Base-by-base conservation (phyloP, 2,329 filamentous ascomycete species). In the Chrysoporthe austroafricana region DNA sequence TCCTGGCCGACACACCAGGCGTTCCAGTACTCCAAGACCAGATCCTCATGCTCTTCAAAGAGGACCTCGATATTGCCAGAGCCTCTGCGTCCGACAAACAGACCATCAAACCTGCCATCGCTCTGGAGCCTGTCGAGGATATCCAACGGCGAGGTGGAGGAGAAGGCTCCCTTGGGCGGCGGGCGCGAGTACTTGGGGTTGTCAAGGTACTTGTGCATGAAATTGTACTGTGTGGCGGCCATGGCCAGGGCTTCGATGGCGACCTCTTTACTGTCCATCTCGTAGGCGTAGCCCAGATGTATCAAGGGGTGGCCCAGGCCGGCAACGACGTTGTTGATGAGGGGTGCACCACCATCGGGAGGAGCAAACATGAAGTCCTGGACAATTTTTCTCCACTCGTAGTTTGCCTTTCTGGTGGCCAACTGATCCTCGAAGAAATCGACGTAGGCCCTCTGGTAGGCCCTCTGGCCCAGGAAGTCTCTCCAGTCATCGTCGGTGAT, bases 401-500 rank as follows among this genome's bases (percentile, higher is more conserved):
- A 98, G 46, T 88, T 87, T 52, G 64, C 59, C 34, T 64, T 60
- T 39, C 82, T 81, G 77, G 87, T 81, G 3, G 92, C 94, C 42
- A 98, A 83, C 74, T 93, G 89, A 77, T 99, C 96, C 77, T 99
- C 96, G 76, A 97, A 98, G 77, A 96, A 98, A 77, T 99, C 94
- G 66, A 99, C 84, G 75, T 90, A 99, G 0, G 94, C 95, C 69
- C 95, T 87, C 79, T 99, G 93, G 75, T 96, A 97, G 70, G 83
- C 88, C 73, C 85, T 86, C 76, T 93, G 88, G 32, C 95, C 94
- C 43, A 97, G 78, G 73, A 89, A 96, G 67, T 95, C 91, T 71
- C 90, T 85, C 95, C 96, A 99, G 77, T 99, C 96, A 66, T 90
- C 85, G 70, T 89, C 85, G 21, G 89, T 88, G 63, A 99, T 87